These are phyloP conservation scores for Collybia sordida DNA, from an alignment of 768 basidiomycete genomes.

Conservation along the genomic window DNA sequence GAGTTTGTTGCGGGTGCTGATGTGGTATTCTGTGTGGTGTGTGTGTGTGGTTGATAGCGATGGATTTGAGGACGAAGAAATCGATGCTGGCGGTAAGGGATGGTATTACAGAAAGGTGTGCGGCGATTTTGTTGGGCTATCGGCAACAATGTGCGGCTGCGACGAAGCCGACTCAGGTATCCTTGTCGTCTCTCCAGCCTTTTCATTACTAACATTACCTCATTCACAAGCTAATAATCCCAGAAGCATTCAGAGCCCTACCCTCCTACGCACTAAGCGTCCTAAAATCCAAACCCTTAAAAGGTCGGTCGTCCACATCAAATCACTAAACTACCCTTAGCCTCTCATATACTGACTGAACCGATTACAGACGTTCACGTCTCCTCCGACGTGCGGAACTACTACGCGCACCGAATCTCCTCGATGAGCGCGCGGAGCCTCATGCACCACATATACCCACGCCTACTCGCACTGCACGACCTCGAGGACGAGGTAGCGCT, in stretches of 20 bases:
- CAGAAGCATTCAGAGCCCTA: constrained; percentile 87
- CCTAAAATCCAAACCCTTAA: constrained; percentile 89
- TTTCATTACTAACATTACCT: neutral
- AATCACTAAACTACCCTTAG: neutral
- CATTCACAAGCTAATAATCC: constrained; percentile 76
- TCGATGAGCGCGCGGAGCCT: constrained; percentile 67
- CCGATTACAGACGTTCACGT: constrained; percentile 69
- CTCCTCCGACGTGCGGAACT: constrained; percentile 91
- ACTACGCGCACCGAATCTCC: constrained; percentile 73
- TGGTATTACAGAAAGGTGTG: constrained; percentile 80
- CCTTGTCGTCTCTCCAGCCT: constrained; percentile 4
- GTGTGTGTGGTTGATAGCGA: too few relatives aligned
- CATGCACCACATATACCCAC: constrained; percentile 85
- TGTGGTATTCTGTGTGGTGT: too few relatives aligned
- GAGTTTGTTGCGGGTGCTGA: too few relatives aligned
- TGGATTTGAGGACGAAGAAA: constrained; percentile 58
- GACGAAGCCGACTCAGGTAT: constrained; percentile 76
- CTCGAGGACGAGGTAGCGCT: constrained; percentile 70
- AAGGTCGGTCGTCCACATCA: constrained; percentile 70
- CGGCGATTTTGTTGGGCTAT: constrained; percentile 81
- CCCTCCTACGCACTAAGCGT: constrained; percentile 81
- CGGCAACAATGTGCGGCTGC: constrained; percentile 84
- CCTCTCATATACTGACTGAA: neutral
- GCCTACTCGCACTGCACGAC: constrained; percentile 85
- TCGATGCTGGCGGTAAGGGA: constrained; percentile 79